Evolutionary conservation across 306 rosid genomes (phyloP), one percentile per base, ranked within the genome.

Genomic region (Vigna nakashimae): DNA sequence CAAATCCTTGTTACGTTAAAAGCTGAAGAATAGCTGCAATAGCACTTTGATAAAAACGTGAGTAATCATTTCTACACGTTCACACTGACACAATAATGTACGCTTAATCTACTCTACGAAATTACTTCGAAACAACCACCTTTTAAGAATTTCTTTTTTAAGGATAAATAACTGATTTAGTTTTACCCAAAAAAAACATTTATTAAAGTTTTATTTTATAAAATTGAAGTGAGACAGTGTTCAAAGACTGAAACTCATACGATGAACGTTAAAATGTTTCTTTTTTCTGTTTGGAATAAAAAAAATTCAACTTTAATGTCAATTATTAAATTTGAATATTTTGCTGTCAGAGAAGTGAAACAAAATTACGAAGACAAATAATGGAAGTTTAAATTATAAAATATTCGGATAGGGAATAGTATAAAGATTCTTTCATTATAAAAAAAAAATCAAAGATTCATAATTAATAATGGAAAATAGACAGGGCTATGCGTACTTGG

Each of bases 11-110:
- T 38, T 56, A 24, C 30, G 42, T 55, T 42, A 53, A 49, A 73
- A 24, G 42, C 65, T 5, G 60, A 60, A 17, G 48, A 34, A 16
- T 36, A 6, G 40, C 40, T 36, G 8, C 40, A 6, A 36, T 36
- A 36, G 38, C 45, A 14, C 64, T 58, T 65, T 56, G 50, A 17
- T 26, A 7, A 6, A 4, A 64, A 20, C 74, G 66, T 60, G 17
- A 22, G 69, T 77, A 73, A 82, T 86, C 56, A 82, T 83, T 50
- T 56, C 65, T 9, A 59, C 83, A 68, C 55, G 65, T 76, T 83
- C 65, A 63, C 42, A 15, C 75, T 75, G 82, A 69, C 78, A 69
- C 78, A 63, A 74, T 65, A 65, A 55, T 59, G 73, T 80, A 75
- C 45, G 16, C 7, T 56, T 67, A 71, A 34, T 79, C 45, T 70